Percentiles rank a stretch among this genome's conserved stretches.
Evolutionary conservation across 129 eudicot species (phyloP).

Genomic region (Scalesia atractyloides): DNA sequence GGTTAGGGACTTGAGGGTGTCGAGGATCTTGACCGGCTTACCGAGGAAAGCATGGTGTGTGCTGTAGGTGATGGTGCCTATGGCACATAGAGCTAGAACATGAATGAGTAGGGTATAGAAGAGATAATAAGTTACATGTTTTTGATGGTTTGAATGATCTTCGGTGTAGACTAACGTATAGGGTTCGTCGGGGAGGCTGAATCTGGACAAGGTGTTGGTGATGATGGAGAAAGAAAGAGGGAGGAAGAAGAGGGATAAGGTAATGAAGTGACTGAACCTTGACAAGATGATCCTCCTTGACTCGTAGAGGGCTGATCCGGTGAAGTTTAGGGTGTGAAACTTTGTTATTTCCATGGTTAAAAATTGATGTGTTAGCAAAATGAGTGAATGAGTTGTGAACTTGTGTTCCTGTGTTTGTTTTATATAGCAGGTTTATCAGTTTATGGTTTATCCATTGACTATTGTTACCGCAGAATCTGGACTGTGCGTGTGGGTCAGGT

Average conservation of each 20-base stretch:
- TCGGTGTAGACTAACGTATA: not conserved
- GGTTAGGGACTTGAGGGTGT: not conserved
- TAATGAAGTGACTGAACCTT: not conserved
- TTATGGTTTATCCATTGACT: too few relatives aligned
- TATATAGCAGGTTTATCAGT: too few relatives aligned
- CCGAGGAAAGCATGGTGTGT: constrained; percentile 6
- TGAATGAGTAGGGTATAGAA: not conserved
- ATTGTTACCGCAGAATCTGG: too few relatives aligned
- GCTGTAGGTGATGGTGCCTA: not conserved
- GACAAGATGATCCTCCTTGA: not conserved
- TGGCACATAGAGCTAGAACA: not conserved
- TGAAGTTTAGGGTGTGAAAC: not conserved
- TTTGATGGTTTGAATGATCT: not conserved
- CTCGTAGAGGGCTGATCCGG: not conserved
- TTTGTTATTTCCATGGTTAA: constrained; percentile 1
- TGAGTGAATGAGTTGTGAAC: too few relatives aligned
- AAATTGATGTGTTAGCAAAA: too few relatives aligned
- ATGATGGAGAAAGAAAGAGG: not conserved
- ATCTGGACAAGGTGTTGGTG: not conserved
- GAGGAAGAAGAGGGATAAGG: constrained; percentile 3
- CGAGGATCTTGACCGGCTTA: not conserved
- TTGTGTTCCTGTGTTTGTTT: too few relatives aligned
- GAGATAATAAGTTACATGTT: not conserved
- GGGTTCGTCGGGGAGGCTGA: not conserved
- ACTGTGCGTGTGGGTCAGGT: too few relatives aligned